phyloP scores from a whole-genome alignment of 176 grass and related monocot species.

The Hordeum marinum region DNA sequence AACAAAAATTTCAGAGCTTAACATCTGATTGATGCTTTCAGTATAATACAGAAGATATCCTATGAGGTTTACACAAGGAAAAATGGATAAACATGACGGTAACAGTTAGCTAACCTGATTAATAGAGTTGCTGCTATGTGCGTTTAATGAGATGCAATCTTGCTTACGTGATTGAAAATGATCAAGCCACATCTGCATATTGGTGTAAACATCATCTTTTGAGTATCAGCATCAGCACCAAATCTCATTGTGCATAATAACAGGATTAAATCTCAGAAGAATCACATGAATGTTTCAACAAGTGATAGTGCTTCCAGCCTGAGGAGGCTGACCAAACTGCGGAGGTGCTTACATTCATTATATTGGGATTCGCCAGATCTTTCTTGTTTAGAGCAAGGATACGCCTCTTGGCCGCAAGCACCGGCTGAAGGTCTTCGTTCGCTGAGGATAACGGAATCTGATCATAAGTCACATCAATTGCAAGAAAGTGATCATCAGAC shows the following conservation, averaged over 20 bases:
- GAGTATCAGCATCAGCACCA: background rate
- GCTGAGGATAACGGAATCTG: slow-evolving; percentile 88
- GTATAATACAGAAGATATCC: background rate
- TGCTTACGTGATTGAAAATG: slow-evolving; percentile 77
- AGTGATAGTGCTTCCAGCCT: background rate
- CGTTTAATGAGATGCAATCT: slow-evolving; percentile 89
- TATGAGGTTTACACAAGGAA: background rate
- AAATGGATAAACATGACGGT: slow-evolving; percentile 12
- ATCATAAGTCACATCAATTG: slow-evolving; percentile 37
- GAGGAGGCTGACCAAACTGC: slow-evolving; percentile 12
- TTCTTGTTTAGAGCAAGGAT: slow-evolving; percentile 97
- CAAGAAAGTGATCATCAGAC: slow-evolving; percentile 11
- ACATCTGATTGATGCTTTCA: background rate
- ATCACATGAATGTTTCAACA: background rate
- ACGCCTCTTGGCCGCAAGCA: slow-evolving; percentile 64
- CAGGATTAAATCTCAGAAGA: background rate
- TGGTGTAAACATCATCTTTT: slow-evolving; percentile 3
- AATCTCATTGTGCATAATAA: background rate
- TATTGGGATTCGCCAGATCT: slow-evolving; percentile 91
- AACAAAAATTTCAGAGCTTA: background rate
- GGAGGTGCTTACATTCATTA: slow-evolving; percentile 65
- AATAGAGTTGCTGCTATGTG: slow-evolving; percentile 81
- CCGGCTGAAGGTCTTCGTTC: slow-evolving; percentile 74
- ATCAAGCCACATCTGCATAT: slow-evolving; percentile 66
- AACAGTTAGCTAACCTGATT: slow-evolving; percentile 55